A percentile compares a stretch with the other conserved stretches of the same genome.
phyloP scores from a whole-genome alignment of 108 stramenopile species.

The Cyclostephanos tholiformis region DNA sequence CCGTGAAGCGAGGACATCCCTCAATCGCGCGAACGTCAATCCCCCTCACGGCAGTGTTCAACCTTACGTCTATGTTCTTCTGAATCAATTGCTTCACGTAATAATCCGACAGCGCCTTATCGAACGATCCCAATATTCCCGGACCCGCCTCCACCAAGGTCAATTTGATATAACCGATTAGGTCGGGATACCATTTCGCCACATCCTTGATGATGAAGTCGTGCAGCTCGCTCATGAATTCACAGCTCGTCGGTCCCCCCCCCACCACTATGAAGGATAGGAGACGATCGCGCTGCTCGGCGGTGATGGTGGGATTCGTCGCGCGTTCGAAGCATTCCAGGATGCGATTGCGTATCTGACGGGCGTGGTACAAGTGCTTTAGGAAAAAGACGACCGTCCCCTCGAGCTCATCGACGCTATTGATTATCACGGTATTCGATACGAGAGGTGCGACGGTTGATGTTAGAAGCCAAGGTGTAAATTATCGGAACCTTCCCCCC shows the following conservation, averaged over 20 bases:
- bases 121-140: constrained; percentile 91
- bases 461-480: neutral
- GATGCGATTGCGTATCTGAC: constrained; percentile 90
- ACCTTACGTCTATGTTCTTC: constrained; percentile 76
- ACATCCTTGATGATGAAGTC: constrained; percentile 92
- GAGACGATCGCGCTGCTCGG: constrained; percentile 76
- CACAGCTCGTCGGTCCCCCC: constrained; percentile 96
- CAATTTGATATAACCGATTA: constrained; percentile 73
- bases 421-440: neutral
- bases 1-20: constrained; percentile 51
- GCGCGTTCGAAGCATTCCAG: constrained; percentile 97
- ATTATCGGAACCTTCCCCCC: constrained; percentile 2
- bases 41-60: constrained; percentile 75
- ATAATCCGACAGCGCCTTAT: constrained; percentile 78
- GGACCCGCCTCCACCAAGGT: constrained; percentile 93
- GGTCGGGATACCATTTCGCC: constrained; percentile 82
- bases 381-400: constrained; percentile 91
- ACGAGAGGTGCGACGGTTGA: neutral
- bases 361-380: constrained; percentile 94
- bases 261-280: constrained; percentile 97
- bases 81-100: constrained; percentile 62
- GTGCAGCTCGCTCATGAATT: constrained; percentile 94
- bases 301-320: constrained; percentile 68
- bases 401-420: constrained; percentile 52
- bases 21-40: constrained; percentile 59